Percentiles rank a stretch among this genome's conserved stretches.
Conservation (phyloP, 176 grass and related monocot species). For the Chloris gayana region DNA sequence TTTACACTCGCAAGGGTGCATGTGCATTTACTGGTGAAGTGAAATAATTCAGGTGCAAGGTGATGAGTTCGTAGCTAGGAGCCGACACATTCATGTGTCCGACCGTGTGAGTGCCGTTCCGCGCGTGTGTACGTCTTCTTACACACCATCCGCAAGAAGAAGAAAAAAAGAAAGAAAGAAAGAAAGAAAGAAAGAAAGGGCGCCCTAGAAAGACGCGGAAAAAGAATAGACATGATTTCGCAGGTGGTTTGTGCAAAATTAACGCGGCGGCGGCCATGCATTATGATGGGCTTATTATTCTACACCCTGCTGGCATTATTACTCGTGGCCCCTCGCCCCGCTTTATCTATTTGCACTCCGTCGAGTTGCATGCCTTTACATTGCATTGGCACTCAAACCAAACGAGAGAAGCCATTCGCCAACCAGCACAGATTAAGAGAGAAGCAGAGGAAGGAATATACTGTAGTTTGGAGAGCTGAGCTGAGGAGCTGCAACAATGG, state of each 20-base stretch:
- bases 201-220: background rate
- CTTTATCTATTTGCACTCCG: conserved; percentile 38
- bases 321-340: conserved; percentile 22
- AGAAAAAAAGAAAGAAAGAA: background rate
- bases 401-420: background rate
- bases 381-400: background rate
- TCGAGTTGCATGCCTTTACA: conserved; percentile 33
- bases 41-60: background rate
- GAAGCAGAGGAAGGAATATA: background rate
- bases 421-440: background rate
- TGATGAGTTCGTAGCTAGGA: background rate
- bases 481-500: conserved; percentile 35
- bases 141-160: background rate
- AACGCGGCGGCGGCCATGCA: conserved; percentile 12
- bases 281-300: conserved; percentile 51
- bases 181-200: background rate
- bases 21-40: background rate
- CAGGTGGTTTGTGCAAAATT: conserved; percentile 21
- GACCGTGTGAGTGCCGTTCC: background rate
- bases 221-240: background rate
- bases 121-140: background rate
- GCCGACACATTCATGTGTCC: background rate
- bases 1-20: no score
- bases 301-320: conserved; percentile 49
- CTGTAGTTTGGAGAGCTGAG: background rate